Base-by-base conservation (phyloP, 345 rosid species). In the Gossypium stocksii region DNA sequence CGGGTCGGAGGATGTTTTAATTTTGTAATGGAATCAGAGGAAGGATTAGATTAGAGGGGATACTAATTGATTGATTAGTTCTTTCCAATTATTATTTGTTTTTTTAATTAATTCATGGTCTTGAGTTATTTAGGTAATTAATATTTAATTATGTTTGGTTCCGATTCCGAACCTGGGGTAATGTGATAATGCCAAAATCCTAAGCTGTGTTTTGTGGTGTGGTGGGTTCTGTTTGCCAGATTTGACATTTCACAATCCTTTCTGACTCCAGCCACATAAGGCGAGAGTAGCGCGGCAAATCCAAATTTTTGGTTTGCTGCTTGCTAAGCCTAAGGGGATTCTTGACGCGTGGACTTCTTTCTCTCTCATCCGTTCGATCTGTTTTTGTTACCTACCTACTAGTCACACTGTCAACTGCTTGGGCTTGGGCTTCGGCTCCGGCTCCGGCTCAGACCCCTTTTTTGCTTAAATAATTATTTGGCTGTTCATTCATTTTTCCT, bases 151-250 rank as follows among this genome's bases (percentile, higher is more conserved):
- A 58, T 22, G 34, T 12, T 46, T 67, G 38, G 49, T 15, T 7
- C 49, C 2, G 12, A n/a, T 10, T 22, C 57, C 71, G 20, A 46
- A 68, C 64, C 29, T 60, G 59, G 41, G 68, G 51, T 41, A 9
- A 4, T 53, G 74, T 25, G 64, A 57, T 20, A 12, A 51, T 63
- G 70, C 63, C 77, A 51, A 74, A 52, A 61, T 34, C 77, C 77
- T 27, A 74, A 63, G 77, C 60, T 74, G 60, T 67, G 57, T 23
- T 56, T 19, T 58, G 62, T 58, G 34, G 0, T 58, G 34, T 58
- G 49, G 49, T 11, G 49, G 51, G n/a, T n/a, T 64, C 69, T 20
- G 15, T 17, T 66, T 6, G 44, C 6, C 27, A 3, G 51, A 65
- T 65, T 65, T 12, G 51, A 43, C 69, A 10, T 65, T 64, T 64